Evolutionary conservation across 2,329 filamentous ascomycete genomes (phyloP), one percentile per base, ranked within the genome.

Genomic region (Calycina marina): DNA sequence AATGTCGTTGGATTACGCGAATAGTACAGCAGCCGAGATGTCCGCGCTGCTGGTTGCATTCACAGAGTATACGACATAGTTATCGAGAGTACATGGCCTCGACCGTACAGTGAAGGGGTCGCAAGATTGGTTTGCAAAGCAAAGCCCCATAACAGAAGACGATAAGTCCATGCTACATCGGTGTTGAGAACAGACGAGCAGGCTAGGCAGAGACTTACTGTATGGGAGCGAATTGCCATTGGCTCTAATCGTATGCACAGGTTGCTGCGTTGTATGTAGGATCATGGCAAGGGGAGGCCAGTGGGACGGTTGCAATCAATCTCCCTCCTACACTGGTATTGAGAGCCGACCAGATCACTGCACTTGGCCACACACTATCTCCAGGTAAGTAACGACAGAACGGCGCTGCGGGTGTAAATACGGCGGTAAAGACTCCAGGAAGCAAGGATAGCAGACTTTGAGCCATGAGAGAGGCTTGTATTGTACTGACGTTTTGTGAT

Each of bases 81-180:
- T 56, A 5, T 58, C 59, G 13, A 60, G 29, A 1, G 43, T 32
- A 38, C 60, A 60, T 6, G 46, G 51, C 4, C 56, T 20, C 46
- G 49, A 38, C 54, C 59, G 36, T 41, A 57, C 4, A 10, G 42
- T 44, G 28, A 46, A 52, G 9, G 51, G 50, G 32, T 48, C 43
- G 31, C 52, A 54, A 30, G 53, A 51, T 16, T 55, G 40, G 15
- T 50, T 47, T 10, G 56, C 56, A 40, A 63, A 63, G 24, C 43
- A 58, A 4, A 55, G 51, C 11, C 48, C 46, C 55, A 61, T 60
- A 20, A 61, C 35, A 12, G 56, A 60, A 2, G 57, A 59, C 1
- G 56, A 56, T 2, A 53, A 57, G 15, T 45, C 36, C 28, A 53
- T 45, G 26, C 55, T 59, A 25, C 17, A 14, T 10, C 22, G n/a